These are phyloP conservation scores for Kwoniella europaea DNA, from an alignment of 768 basidiomycete genomes.

Conservation along the genomic window DNA sequence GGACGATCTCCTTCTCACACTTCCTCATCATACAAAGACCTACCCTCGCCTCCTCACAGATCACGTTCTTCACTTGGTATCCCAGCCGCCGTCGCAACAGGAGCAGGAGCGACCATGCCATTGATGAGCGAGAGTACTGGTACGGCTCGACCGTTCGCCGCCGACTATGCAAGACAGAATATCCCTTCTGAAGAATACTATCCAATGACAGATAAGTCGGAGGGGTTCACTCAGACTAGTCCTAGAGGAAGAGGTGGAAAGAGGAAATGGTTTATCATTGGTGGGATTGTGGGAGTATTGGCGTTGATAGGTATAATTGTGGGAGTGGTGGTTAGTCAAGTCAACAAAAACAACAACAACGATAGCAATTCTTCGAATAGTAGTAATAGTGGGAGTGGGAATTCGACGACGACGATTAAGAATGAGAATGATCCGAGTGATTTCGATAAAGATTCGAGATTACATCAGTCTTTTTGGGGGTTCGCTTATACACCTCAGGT, in stretches of 20 bases:
- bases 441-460: constrained; percentile 71
- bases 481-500: constrained; percentile 79
- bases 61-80: background rate
- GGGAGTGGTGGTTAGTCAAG: constrained; percentile 70
- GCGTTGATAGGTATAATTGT: constrained; percentile 64
- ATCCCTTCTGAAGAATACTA: constrained; percentile 46
- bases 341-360: constrained; percentile 55
- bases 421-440: constrained; percentile 74
- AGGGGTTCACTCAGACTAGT: constrained; percentile 4
- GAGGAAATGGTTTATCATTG: constrained; percentile 55
- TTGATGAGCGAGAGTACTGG: constrained; percentile 3
- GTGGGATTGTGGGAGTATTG: constrained; percentile 64
- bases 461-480: constrained; percentile 80
- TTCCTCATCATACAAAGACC: constrained; percentile 11
- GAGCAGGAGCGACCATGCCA: background rate
- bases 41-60: constrained; percentile 20
- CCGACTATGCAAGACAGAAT: constrained; percentile 37
- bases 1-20: background rate
- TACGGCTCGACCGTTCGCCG: constrained; percentile 14
- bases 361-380: constrained; percentile 6
- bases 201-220: constrained; percentile 15
- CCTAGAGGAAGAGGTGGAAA: constrained; percentile 12
- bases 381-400: constrained; percentile 35
- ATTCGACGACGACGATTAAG: constrained; percentile 56
- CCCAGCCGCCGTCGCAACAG: no score